Conservation (phyloP, 1,139 yeast genomes). For the Geotrichum candidum region DNA sequence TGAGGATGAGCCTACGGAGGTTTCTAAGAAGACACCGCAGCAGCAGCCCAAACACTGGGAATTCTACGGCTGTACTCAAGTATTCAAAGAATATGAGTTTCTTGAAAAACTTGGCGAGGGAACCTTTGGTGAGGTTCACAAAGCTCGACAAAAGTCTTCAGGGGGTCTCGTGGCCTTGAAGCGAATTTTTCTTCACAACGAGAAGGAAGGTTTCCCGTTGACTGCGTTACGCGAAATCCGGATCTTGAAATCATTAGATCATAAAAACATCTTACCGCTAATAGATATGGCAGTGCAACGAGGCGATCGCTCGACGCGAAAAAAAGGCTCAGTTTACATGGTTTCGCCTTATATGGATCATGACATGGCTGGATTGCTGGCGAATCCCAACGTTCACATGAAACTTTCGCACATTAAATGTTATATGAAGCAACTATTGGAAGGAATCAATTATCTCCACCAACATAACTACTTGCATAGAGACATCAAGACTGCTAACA, state of each 20-base stretch:
- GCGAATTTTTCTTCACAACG: conserved; percentile 73
- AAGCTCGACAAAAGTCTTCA: conserved; percentile 51
- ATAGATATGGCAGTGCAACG: conserved; percentile 76
- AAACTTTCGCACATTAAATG: conserved; percentile 71
- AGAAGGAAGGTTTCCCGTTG: conserved; percentile 89
- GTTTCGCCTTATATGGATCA: conserved; percentile 92
- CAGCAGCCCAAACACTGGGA: conserved; percentile 3
- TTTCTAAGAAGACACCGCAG: neutral
- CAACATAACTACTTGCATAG: conserved; percentile 63
- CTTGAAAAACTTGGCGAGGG: conserved; percentile 83
- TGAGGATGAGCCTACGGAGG: neutral
- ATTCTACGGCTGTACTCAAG: conserved; percentile 34
- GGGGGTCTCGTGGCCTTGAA: conserved; percentile 74
- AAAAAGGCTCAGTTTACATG: conserved; percentile 48
- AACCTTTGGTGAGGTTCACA: conserved; percentile 76
- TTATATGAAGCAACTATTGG: conserved; percentile 68
- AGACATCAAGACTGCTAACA: conserved; percentile 92
- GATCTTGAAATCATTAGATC: conserved; percentile 65
- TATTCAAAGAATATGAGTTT: conserved; percentile 44
- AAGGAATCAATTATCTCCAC: conserved; percentile 81
- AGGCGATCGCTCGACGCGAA: conserved; percentile 26
- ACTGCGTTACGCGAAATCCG: conserved; percentile 92
- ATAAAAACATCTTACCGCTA: conserved; percentile 67
- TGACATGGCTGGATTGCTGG: conserved; percentile 87
- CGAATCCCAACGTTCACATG: conserved; percentile 66